Percentiles rank a stretch among this genome's conserved stretches.
Conservation (phyloP, 805 yeast genomes). For the Lachancea lanzarotensis region DNA sequence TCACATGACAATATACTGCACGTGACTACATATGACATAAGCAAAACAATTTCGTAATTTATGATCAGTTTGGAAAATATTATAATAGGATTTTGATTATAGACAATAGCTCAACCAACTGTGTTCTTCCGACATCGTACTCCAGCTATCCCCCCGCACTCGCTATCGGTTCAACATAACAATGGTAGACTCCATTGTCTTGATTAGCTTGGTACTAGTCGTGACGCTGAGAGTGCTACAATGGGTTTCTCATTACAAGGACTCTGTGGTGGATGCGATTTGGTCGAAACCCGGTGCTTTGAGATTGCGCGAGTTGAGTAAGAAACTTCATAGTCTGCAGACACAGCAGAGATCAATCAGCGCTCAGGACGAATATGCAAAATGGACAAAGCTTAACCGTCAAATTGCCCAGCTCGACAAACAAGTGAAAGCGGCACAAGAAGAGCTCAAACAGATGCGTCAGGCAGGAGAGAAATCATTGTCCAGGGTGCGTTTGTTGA, state of each 20-base stretch:
- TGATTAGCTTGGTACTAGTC: slow-evolving; percentile 14
- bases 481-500: slow-evolving; percentile 18
- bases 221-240: slow-evolving; percentile 19
- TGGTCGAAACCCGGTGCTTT: slow-evolving; percentile 16
- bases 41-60: too few relatives aligned
- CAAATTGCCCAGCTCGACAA: slow-evolving; percentile 49
- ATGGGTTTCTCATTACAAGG: slow-evolving; percentile 20
- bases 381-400: slow-evolving; percentile 90
- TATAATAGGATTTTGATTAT: too few relatives aligned
- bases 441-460: slow-evolving; percentile 25
- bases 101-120: too few relatives aligned
- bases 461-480: slow-evolving; percentile 11
- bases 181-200: slow-evolving; percentile 3
- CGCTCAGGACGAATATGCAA: slow-evolving; percentile 92
- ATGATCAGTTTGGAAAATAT: too few relatives aligned
- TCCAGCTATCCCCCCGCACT: too few relatives aligned
- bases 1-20: not conserved
- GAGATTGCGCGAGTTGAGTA: slow-evolving; percentile 31
- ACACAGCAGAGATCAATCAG: slow-evolving; percentile 54
- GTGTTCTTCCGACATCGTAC: not conserved
- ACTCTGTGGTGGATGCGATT: slow-evolving; percentile 18
- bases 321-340: slow-evolving; percentile 42
- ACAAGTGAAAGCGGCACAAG: slow-evolving; percentile 42
- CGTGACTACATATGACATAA: not conserved
- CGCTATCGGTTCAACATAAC: too few relatives aligned